Evolutionary conservation across 225 moss, liverwort and hornwort genomes (phyloP).

Genomic region (Ulota crispa): DNA sequence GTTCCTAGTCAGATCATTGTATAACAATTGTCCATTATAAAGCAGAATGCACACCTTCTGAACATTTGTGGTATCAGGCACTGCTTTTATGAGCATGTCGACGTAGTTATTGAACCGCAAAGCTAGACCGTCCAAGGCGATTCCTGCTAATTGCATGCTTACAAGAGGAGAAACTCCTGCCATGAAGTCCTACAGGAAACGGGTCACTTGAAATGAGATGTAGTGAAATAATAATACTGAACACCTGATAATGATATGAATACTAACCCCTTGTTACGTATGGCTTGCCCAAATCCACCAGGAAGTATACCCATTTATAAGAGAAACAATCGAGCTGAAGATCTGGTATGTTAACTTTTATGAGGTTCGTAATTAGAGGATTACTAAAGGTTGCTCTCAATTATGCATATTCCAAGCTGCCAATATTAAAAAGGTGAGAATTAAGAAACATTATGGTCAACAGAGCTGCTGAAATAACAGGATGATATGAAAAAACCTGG

Average conservation of each 20-base stretch:
- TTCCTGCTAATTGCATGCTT: constrained; percentile 78
- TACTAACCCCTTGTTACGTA: not conserved
- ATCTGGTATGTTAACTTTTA: not conserved
- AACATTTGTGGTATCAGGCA: constrained; percentile 49
- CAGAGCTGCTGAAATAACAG: not conserved
- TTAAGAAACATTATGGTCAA: not conserved
- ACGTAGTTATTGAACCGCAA: constrained; percentile 64
- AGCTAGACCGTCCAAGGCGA: constrained; percentile 73
- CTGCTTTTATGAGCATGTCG: constrained; percentile 67
- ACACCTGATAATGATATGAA: not conserved
- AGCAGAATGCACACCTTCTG: constrained; percentile 35
- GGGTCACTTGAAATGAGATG: constrained; percentile 35
- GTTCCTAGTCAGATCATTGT: not conserved
- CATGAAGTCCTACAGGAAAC: constrained; percentile 75
- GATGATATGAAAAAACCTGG: constrained; percentile 43
- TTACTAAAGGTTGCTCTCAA: not conserved
- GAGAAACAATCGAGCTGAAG: not conserved
- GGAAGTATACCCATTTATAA: not conserved
- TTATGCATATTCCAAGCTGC: not conserved
- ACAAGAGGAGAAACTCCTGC: constrained; percentile 82
- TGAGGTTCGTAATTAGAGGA: not conserved
- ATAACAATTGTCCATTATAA: not conserved
- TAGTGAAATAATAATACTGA: not conserved
- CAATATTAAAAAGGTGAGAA: not conserved
- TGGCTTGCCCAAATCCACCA: constrained; percentile 6